These are phyloP conservation scores for Ceratobasidium sp. DNA, from an alignment of 1,284 basidiomycete genomes.

Conservation along the genomic window DNA sequence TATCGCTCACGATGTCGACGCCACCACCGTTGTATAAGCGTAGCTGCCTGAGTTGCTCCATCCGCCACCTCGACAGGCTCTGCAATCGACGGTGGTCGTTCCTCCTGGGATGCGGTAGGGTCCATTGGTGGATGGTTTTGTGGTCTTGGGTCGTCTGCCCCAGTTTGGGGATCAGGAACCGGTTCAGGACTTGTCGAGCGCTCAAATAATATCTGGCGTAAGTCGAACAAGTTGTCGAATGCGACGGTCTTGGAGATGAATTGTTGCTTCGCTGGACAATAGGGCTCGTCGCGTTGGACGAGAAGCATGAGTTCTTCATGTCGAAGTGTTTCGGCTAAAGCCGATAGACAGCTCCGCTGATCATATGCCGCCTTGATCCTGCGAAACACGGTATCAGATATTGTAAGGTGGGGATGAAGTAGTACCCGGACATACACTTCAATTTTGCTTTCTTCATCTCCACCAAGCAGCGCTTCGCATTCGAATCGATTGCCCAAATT, in stretches of 20 bases:
- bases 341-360: conserved; percentile 3
- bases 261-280: conserved; percentile 5
- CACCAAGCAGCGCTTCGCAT: background rate
- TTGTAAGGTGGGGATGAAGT: background rate
- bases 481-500: background rate
- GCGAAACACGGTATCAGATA: background rate
- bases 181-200: background rate
- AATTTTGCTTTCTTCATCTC: background rate
- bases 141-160: background rate
- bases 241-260: background rate
- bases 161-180: background rate
- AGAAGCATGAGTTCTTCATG: conserved; percentile 37
- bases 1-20: background rate
- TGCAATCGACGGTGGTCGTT: background rate
- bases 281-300: background rate
- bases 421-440: background rate
- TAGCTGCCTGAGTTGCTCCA: background rate
- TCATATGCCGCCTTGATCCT: conserved; percentile 3
- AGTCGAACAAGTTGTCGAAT: conserved; percentile 3
- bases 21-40: conserved; percentile 5
- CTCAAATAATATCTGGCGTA: background rate
- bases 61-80: background rate
- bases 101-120: background rate
- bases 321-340: conserved; percentile 6
- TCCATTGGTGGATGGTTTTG: too few species aligned